phyloP scores from a whole-genome alignment of 2,329 filamentous ascomycete genomes.

The Stagonosporopsis vannaccii region DNA sequence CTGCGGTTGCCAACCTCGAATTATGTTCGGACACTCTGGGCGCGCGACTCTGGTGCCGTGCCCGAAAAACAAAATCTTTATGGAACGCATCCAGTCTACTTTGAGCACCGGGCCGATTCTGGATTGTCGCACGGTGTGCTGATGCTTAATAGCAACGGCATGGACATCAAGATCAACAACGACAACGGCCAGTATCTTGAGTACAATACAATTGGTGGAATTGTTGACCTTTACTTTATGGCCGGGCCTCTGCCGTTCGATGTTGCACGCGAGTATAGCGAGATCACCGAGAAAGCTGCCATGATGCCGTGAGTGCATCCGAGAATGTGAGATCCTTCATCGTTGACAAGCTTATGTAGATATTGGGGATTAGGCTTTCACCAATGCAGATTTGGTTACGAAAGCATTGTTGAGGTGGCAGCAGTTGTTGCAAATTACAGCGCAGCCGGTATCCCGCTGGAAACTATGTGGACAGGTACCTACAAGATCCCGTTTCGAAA shows the following conservation, averaged over 20 bases:
- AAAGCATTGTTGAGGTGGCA: slow-evolving; percentile 67
- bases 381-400: slow-evolving; percentile 58
- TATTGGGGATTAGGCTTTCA: slow-evolving; percentile 62
- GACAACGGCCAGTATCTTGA: slow-evolving; percentile 73
- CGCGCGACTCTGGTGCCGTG: slow-evolving; percentile 68
- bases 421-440: slow-evolving; percentile 72
- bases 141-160: slow-evolving; percentile 53
- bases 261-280: slow-evolving; percentile 58
- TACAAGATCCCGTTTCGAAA: background rate
- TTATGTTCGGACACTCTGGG: slow-evolving; percentile 75
- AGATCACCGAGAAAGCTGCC: slow-evolving; percentile 54
- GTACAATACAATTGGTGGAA: slow-evolving; percentile 80
- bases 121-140: slow-evolving; percentile 45
- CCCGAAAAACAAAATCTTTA: slow-evolving; percentile 73
- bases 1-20: slow-evolving; percentile 71
- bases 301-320: slow-evolving; percentile 50
- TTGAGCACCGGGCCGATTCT: slow-evolving; percentile 67
- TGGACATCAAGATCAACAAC: slow-evolving; percentile 78
- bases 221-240: slow-evolving; percentile 69
- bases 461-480: slow-evolving; percentile 76
- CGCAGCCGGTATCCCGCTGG: slow-evolving; percentile 68
- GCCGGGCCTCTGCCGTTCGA: slow-evolving; percentile 56
- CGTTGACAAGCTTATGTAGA: background rate
- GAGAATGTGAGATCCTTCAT: too few species aligned
- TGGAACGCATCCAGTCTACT: slow-evolving; percentile 76